Percentiles rank a stretch among this genome's conserved stretches.
Evolutionary conservation across 306 rosid genomes (phyloP).

Genomic region (Castanea mollissima): DNA sequence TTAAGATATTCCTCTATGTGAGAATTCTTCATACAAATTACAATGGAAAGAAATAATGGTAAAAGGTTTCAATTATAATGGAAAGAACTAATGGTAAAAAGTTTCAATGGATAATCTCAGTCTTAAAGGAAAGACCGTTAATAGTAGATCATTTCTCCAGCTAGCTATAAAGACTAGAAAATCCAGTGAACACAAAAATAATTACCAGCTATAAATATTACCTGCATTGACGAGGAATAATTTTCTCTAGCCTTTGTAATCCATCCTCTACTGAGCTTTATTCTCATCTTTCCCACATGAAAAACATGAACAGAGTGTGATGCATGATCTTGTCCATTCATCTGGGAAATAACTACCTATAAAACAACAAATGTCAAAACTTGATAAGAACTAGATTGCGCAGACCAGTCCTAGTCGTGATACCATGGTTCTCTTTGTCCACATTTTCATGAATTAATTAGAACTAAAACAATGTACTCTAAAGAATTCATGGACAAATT

Average conservation of each 20-base stretch:
- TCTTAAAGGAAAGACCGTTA: background rate
- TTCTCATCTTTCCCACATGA: slow-evolving; percentile 92
- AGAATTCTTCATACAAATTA: background rate
- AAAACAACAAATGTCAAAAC: slow-evolving; percentile 18
- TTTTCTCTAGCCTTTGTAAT: slow-evolving; percentile 94
- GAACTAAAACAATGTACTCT: background rate
- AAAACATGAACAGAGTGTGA: slow-evolving; percentile 84
- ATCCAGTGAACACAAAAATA: background rate
- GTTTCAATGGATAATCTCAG: background rate
- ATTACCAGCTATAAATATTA: slow-evolving; percentile 21
- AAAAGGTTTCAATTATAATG: background rate
- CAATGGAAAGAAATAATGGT: background rate
- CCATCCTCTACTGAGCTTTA: slow-evolving; percentile 95
- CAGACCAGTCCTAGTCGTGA: background rate
- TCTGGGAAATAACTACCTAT: slow-evolving; percentile 80
- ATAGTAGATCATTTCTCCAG: too few relatives aligned
- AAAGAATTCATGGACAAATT: background rate
- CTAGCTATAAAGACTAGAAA: too few relatives aligned
- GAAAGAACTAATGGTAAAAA: background rate
- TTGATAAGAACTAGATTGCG: slow-evolving; percentile 2
- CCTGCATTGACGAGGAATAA: slow-evolving; percentile 92
- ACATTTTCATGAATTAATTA: background rate
- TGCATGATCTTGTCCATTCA: slow-evolving; percentile 84
- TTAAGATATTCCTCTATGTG: background rate
- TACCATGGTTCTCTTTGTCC: background rate